These are phyloP conservation scores for Rhododendron molle DNA, from an alignment of 148 eudicot genomes.

Conservation along the genomic window DNA sequence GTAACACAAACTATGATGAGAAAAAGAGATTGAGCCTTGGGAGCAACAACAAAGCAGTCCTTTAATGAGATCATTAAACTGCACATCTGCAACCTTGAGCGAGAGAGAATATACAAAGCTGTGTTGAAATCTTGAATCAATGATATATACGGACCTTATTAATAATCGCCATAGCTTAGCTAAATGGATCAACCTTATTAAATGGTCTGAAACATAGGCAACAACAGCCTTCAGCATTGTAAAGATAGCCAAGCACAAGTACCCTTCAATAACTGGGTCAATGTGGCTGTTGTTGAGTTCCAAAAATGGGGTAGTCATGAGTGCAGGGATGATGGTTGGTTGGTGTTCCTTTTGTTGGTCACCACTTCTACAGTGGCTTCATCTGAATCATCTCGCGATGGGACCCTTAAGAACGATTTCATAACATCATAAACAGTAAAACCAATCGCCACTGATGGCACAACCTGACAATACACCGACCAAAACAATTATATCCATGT, in stretches of 20 bases:
- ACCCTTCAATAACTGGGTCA: slow-evolving; percentile 2
- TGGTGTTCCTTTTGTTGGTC: slow-evolving; percentile 26
- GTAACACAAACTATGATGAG: not conserved
- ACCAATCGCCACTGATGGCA: slow-evolving; percentile 92
- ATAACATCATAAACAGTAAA: slow-evolving; percentile 85
- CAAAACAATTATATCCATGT: not conserved
- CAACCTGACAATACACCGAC: slow-evolving; percentile 50
- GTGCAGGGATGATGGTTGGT: slow-evolving; percentile 52
- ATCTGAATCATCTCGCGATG: slow-evolving; percentile 74
- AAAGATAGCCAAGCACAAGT: slow-evolving; percentile 6
- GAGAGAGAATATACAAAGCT: not conserved
- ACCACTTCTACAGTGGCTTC: slow-evolving; percentile 46
- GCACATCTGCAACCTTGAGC: not conserved
- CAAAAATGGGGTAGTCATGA: slow-evolving; percentile 24
- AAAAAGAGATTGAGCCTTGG: not conserved
- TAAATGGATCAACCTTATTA: not conserved
- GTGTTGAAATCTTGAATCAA: not conserved
- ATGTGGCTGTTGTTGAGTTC: not conserved
- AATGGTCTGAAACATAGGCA: not conserved
- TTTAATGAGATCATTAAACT: not conserved
- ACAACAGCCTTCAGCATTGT: not conserved
- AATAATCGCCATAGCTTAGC: not conserved
- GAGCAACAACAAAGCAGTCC: not conserved
- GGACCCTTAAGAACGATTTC: slow-evolving; percentile 71
- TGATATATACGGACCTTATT: not conserved